Base-by-base conservation (phyloP, 768 basidiomycete species). In the Phanerodontia chrysosporium region DNA sequence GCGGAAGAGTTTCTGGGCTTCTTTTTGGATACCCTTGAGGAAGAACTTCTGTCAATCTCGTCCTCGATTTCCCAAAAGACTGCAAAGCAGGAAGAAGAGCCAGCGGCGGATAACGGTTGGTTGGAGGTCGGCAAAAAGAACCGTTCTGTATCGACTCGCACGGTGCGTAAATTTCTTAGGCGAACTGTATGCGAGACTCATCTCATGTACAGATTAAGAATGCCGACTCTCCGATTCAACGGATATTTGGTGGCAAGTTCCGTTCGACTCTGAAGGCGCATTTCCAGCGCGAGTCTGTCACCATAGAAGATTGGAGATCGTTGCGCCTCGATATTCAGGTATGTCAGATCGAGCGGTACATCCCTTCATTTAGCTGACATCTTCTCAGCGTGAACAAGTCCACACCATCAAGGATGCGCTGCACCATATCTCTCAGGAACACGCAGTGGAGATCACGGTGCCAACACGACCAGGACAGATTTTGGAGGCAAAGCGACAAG, bases 1-100 rank as follows among this genome's bases (percentile, higher is more conserved):
- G 96, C 95, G 10, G 95, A 99, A 72, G 96, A 99, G 73, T 98
- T 97, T 72, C 78, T 98, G n/a, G 96, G 96, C 2, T 98, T 97
- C 75, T 96, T 92, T 74, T 78, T 98, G 25, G 94, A 98, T 66
- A 91, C 94, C 0, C 76, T 99, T 5, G 93, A 96, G 71, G 96
- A 99, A 70, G 96, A 98, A 74, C 70, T 98, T 12, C 74, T 92
- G 3, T 78, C 80, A 2, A 73, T 96, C n/a, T 72, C 84, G 7
- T 76, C 83, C 6, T 78, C 84, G 0, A 66, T 86, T 16, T 21
- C 51, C 12, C 14, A 39, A 14, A 49, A 52, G 32, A 25, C 25
- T n/a, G 70, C 74, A 12, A 75, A 63, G 32, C 71, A 73, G 45
- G 62, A 64, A 30, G 62, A 61, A 13, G 45, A 45, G 49, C 54